These are phyloP conservation scores for Trametes villosa DNA, from an alignment of 768 basidiomycete species.

Conservation along the genomic window DNA sequence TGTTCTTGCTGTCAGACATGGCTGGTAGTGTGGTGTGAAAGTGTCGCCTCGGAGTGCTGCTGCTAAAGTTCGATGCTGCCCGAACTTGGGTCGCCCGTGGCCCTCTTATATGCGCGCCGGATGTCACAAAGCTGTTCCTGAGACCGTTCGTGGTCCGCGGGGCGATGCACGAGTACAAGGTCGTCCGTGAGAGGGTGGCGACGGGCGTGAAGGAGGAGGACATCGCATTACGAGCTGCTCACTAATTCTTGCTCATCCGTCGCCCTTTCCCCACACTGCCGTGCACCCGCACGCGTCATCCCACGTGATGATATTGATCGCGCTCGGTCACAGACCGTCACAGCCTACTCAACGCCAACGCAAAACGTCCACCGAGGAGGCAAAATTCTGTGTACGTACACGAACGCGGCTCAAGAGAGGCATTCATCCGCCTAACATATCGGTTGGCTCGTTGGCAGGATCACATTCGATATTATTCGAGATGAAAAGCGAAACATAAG, in stretches of 20 bases:
- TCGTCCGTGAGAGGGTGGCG: slow-evolving; percentile 4
- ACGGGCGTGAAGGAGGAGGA: neutral
- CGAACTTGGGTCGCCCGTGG: neutral
- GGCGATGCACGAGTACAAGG: slow-evolving; percentile 6
- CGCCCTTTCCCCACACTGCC: slow-evolving; percentile 1
- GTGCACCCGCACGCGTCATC: neutral
- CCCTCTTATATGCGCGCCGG: neutral
- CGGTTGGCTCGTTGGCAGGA: no score
- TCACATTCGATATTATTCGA: no score
- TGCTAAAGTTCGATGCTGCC: neutral
- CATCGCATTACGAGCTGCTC: slow-evolving; percentile 23
- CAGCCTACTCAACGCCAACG: neutral
- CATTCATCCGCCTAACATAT: no score
- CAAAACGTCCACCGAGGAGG: no score
- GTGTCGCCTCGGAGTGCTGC: neutral
- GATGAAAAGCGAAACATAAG: neutral
- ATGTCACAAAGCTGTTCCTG: neutral
- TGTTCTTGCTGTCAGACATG: slow-evolving; percentile 37
- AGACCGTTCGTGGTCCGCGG: neutral
- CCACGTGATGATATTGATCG: neutral
- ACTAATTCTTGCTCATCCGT: slow-evolving; percentile 17
- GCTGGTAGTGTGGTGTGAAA: slow-evolving; percentile 7
- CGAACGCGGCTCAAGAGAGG: no score
- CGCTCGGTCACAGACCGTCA: neutral
- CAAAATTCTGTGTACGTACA: no score